Conservation (phyloP, 805 yeast species). For the Ogataea ramenticola region DNA sequence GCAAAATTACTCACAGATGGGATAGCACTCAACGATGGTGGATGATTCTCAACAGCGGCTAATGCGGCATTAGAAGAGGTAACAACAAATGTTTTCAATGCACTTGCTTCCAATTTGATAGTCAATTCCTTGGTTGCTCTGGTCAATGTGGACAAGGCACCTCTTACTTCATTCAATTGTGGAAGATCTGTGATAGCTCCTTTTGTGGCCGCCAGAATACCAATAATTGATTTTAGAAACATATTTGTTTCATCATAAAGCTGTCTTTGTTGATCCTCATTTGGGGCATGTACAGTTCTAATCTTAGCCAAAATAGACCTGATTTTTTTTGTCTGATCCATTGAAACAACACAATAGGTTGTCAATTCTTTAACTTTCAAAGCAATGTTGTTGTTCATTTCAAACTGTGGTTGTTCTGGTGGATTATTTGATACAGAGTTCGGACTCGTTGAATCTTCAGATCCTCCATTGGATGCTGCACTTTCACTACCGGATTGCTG, state of each 20-base stretch:
- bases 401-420: not conserved
- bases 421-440: not conserved
- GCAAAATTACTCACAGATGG: constrained; percentile 28
- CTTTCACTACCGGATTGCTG: constrained; percentile 15
- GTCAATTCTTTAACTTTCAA: constrained; percentile 71
- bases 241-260: constrained; percentile 84
- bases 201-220: constrained; percentile 77
- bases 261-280: constrained; percentile 46
- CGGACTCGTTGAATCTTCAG: constrained; percentile 1
- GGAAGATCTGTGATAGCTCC: constrained; percentile 77
- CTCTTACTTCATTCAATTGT: constrained; percentile 68
- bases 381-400: constrained; percentile 32
- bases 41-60: constrained; percentile 18
- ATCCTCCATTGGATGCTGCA: not conserved
- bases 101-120: constrained; percentile 65
- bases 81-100: constrained; percentile 29
- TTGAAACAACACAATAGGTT: constrained; percentile 66
- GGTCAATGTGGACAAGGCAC: constrained; percentile 74
- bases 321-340: constrained; percentile 72
- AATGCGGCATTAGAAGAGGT: constrained; percentile 9
- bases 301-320: constrained; percentile 46
- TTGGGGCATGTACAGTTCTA: constrained; percentile 22
- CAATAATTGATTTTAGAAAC: constrained; percentile 76
- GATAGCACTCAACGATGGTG: constrained; percentile 27
- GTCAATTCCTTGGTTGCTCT: constrained; percentile 90